Base-by-base conservation (phyloP, 192 early-diverging fungal genomes). In the Thoreauomyces humboldtii region DNA sequence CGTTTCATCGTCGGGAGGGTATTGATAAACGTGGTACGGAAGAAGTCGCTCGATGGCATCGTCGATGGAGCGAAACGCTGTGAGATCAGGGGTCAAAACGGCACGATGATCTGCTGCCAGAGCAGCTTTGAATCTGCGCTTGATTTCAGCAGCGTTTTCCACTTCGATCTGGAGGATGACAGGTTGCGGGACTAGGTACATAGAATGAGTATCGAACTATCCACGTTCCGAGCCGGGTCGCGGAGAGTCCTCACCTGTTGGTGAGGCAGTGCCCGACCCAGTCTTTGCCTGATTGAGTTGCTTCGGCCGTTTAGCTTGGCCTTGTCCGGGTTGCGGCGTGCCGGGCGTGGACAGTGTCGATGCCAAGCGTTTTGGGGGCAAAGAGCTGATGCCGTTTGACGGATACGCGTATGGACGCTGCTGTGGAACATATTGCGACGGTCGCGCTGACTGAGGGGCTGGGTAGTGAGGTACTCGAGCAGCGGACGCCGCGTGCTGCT, bases 11-110 rank as follows among this genome's bases (percentile, higher is more conserved):
- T 4, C 63, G 6, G 34, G 34, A n/a, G n/a, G n/a, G 22, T 54
- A 65, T 19, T 67, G 57, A 32, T 34, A 67, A 3, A 67, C 48
- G 41, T 67, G 65, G 34, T 56, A 67, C 21, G 65, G 65, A 2
- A 67, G 35, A 29, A 67, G 27, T 11, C 65, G 55, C 14, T 21
- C 21, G 2, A 63, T 54, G 48, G 37, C 53, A 41, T 65, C 69
- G 9, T 71, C 62, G 22, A 43, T 9, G 25, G 47, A 53, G 2
- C 28, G 14, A 22, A 71, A 71, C 35, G 51, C 42, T 27, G 69
- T 51, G 1, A 59, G 14, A 32, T 67, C 47, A 4, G 65, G 65
- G 15, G 45, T 59, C 15, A 58, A 1, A 9, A 34, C 36, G 4
- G 33, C 46, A 21, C 22, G n/a, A 36, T 67, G 65, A 44, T 60